phyloP scores from a whole-genome alignment of 75 land plant genomes.

The Sequoiadendron giganteum region DNA sequence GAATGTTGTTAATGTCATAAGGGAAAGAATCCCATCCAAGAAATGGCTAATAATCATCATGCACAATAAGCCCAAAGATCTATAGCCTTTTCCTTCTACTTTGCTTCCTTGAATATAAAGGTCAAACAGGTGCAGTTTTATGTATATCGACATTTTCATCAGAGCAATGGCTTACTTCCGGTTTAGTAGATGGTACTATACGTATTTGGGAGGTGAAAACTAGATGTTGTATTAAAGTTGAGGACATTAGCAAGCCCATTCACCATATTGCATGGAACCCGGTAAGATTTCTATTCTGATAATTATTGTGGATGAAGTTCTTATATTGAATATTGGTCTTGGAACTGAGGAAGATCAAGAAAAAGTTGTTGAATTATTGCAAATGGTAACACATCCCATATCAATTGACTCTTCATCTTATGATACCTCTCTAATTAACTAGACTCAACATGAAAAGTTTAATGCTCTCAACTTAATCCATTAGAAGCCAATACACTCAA shows the following conservation, averaged over 20 bases:
- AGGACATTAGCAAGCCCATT: slow-evolving; percentile 68
- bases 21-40: too few species aligned
- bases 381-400: slow-evolving; percentile 17
- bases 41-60: too few species aligned
- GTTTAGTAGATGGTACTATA: slow-evolving; percentile 86
- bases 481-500: slow-evolving; percentile 65
- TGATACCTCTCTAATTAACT: slow-evolving; percentile 36
- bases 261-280: slow-evolving; percentile 91
- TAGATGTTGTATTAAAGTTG: slow-evolving; percentile 72
- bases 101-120: too few species aligned
- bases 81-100: too few species aligned
- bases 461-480: slow-evolving; percentile 66
- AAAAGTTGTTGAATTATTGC: slow-evolving; percentile 52
- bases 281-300: slow-evolving; percentile 66
- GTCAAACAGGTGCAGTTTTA: too few species aligned
- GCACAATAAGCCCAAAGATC: too few species aligned
- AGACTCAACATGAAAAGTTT: slow-evolving; percentile 71
- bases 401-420: slow-evolving; percentile 39
- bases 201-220: slow-evolving; percentile 91
- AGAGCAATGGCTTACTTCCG: too few species aligned
- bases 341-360: slow-evolving; percentile 54
- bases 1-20: too few species aligned
- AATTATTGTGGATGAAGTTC: slow-evolving; percentile 71
- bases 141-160: too few species aligned
- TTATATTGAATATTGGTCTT: slow-evolving; percentile 66